A percentile compares a stretch with the other conserved stretches of the same genome.
Conservation (phyloP, 345 rosid genomes). For the Gossypium sturtianum region DNA sequence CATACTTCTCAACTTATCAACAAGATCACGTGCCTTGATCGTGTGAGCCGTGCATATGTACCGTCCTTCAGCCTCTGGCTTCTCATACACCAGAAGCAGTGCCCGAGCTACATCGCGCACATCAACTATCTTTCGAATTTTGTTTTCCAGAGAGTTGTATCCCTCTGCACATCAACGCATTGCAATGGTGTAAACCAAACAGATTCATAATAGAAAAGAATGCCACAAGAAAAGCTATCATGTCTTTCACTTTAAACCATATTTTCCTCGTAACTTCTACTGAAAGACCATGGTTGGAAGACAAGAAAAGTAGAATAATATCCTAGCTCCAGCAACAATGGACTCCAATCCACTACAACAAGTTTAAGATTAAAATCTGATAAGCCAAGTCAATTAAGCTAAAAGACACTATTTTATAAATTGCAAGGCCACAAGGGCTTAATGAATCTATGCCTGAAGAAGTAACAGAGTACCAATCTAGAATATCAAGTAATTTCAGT, state of each 20-base stretch:
- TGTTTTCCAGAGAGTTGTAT: background rate
- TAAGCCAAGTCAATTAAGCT: background rate
- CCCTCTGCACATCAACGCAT: slow-evolving; percentile 4
- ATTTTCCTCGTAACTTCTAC: background rate
- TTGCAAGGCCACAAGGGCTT: background rate
- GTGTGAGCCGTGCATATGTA: slow-evolving; percentile 35
- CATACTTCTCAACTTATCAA: slow-evolving; percentile 37
- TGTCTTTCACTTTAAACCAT: background rate
- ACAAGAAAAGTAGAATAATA: background rate
- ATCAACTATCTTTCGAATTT: slow-evolving; percentile 14
- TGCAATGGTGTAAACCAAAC: no score
- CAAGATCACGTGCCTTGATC: slow-evolving; percentile 17
- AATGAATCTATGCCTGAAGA: background rate
- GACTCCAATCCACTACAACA: background rate
- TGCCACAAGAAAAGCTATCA: background rate
- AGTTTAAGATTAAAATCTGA: background rate
- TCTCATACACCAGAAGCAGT: slow-evolving; percentile 39
- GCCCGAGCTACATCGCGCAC: slow-evolving; percentile 45
- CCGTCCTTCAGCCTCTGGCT: slow-evolving; percentile 46
- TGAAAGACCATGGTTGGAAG: background rate
- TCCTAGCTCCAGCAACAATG: background rate
- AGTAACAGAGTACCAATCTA: background rate
- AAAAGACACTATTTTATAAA: background rate
- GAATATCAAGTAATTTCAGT: background rate
- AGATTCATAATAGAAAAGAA: background rate